phyloP scores from a whole-genome alignment of 2,329 filamentous ascomycete species.

The Trichoderma brevicompactum region DNA sequence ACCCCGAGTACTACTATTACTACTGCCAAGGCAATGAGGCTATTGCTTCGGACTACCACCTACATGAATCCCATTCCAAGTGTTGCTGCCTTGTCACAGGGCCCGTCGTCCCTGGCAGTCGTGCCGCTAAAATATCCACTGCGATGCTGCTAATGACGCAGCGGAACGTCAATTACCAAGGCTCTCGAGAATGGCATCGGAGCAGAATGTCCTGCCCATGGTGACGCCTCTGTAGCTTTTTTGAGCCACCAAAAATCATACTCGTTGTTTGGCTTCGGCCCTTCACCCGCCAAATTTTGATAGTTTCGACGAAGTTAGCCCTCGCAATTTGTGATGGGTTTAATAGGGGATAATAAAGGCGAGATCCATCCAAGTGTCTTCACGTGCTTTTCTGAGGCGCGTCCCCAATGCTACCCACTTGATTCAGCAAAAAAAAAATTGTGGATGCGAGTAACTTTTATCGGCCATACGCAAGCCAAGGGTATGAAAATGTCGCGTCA shows the following conservation, averaged over 20 bases:
- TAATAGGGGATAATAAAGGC: background rate
- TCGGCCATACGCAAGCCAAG: conserved; percentile 11
- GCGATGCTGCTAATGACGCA: conserved; percentile 11
- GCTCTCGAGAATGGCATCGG: background rate
- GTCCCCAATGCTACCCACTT: conserved; percentile 13
- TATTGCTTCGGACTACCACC: no score
- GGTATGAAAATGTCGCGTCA: conserved; percentile 22
- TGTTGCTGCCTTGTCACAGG: background rate
- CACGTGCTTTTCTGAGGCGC: conserved; percentile 21
- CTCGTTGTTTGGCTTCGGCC: background rate
- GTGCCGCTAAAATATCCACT: conserved; percentile 5
- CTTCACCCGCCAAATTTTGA: background rate
- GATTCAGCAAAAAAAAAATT: background rate
- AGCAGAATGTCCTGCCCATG: background rate
- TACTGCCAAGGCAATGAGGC: no score
- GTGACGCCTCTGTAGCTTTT: background rate
- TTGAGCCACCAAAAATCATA: background rate
- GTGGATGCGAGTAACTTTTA: conserved; percentile 18
- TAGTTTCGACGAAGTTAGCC: background rate
- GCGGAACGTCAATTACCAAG: background rate
- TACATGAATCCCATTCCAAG: no score
- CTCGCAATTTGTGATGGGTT: background rate
- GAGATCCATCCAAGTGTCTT: background rate
- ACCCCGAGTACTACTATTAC: background rate
- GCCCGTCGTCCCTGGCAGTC: conserved; percentile 15